Conservation (phyloP, 1,139 yeast genomes). For the Meyerozyma elateridarum region DNA sequence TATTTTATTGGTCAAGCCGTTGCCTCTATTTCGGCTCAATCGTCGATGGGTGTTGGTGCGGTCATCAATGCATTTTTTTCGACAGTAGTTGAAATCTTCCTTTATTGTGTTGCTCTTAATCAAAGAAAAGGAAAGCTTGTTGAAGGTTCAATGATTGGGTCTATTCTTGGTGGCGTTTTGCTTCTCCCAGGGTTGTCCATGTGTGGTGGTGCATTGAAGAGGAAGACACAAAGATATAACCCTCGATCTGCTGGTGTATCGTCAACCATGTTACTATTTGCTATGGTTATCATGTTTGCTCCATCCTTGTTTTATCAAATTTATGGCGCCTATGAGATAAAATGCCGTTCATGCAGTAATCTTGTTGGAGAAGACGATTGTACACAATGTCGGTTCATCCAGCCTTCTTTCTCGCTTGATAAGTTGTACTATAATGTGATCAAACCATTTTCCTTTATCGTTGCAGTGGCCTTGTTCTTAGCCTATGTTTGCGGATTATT, state of each 20-base stretch:
- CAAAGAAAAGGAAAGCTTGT: conserved; percentile 86
- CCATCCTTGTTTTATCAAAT: conserved; percentile 90
- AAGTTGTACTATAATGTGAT: conserved; percentile 61
- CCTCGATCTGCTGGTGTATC: conserved; percentile 97
- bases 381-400: conserved; percentile 71
- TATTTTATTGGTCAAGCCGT: conserved; percentile 98
- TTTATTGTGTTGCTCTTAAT: conserved; percentile 85
- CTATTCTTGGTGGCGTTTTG: conserved; percentile 87
- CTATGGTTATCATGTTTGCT: conserved; percentile 87
- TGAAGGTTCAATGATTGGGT: conserved; percentile 97
- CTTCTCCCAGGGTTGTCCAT: conserved; percentile 90
- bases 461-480: conserved; percentile 74
- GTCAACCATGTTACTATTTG: conserved; percentile 89
- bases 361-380: conserved; percentile 36
- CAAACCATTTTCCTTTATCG: conserved; percentile 76
- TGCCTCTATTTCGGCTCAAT: conserved; percentile 96
- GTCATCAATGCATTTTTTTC: conserved; percentile 97
- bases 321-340: conserved; percentile 81
- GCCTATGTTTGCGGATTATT: conserved; percentile 89
- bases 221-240: conserved; percentile 92
- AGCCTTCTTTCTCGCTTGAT: conserved; percentile 65
- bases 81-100: conserved; percentile 86
- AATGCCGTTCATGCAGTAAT: conserved; percentile 50
- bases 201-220: conserved; percentile 92
- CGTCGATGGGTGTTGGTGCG: conserved; percentile 99